phyloP scores from a whole-genome alignment of 306 rosid species.

The Prunus davidiana region DNA sequence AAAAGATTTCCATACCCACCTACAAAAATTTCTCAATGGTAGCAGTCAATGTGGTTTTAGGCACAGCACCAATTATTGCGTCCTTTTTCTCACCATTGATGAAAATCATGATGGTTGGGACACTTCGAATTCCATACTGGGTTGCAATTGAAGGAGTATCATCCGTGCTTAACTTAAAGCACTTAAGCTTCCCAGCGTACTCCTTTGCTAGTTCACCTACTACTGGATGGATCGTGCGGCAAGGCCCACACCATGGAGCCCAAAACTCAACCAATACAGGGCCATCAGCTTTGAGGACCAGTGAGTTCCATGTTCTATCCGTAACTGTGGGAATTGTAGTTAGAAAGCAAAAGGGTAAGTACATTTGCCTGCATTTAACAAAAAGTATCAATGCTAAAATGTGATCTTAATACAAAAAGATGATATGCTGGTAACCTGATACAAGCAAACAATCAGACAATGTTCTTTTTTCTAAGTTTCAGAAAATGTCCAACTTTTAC shows the following conservation, averaged over 20 bases:
- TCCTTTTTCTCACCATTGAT: conserved; percentile 79
- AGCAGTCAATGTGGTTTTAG: conserved; percentile 63
- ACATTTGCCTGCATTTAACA: too few relatives aligned
- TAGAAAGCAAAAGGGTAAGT: not conserved
- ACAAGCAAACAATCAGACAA: not conserved
- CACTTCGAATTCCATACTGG: conserved; percentile 71
- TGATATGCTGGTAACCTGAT: not conserved
- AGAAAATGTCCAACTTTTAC: not conserved
- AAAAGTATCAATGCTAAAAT: too few relatives aligned
- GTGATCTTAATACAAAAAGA: too few relatives aligned
- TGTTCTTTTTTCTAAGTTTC: too few relatives aligned
- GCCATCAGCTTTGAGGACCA: conserved; percentile 50
- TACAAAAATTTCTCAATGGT: conserved; percentile 74
- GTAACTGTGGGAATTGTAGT: conserved; percentile 46
- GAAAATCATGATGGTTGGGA: conserved; percentile 77
- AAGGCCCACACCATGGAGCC: conserved; percentile 99
- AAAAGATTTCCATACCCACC: conserved; percentile 29
- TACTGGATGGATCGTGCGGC: conserved; percentile 88
- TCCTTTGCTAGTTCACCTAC: conserved; percentile 63
- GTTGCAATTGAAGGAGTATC: conserved; percentile 60
- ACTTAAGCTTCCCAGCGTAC: conserved; percentile 67
- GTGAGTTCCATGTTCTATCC: conserved; percentile 61
- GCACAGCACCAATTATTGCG: conserved; percentile 72
- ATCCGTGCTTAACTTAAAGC: conserved; percentile 72
- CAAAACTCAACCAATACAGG: conserved; percentile 89